phyloP scores from a whole-genome alignment of 2,329 filamentous ascomycete species.

The Trichoderma sp. region DNA sequence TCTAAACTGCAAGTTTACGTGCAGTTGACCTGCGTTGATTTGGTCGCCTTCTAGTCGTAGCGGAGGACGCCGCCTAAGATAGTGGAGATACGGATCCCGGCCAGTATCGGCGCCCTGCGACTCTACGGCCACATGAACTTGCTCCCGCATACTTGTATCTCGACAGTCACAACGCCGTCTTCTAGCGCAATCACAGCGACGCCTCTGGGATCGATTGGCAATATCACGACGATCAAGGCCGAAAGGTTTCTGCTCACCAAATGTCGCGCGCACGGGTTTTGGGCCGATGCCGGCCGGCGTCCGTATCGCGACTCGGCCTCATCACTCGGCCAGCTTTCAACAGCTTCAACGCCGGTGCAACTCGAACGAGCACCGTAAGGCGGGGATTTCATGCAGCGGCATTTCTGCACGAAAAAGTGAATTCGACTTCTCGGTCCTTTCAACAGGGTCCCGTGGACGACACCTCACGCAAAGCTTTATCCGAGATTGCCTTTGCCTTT shows the following conservation, averaged over 20 bases:
- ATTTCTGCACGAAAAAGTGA: neutral
- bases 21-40: neutral
- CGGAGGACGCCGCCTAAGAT: neutral
- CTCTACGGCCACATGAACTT: neutral
- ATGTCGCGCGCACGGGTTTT: constrained; percentile 12
- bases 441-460: constrained; percentile 10
- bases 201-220: neutral
- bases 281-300: constrained; percentile 8
- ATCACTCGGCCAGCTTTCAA: neutral
- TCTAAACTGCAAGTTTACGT: neutral
- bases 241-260: neutral
- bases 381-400: neutral
- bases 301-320: neutral
- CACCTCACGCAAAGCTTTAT: constrained; percentile 31
- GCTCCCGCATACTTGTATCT: neutral
- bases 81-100: constrained; percentile 16
- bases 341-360: neutral
- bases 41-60: neutral
- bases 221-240: neutral
- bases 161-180: neutral
- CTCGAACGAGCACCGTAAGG: neutral
- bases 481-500: constrained; percentile 42
- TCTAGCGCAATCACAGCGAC: neutral
- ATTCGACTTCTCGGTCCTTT: neutral
- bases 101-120: constrained; percentile 7